These are phyloP conservation scores for Colletotrichum caudatum DNA, from an alignment of 2,329 filamentous ascomycete species.

Conservation along the genomic window DNA sequence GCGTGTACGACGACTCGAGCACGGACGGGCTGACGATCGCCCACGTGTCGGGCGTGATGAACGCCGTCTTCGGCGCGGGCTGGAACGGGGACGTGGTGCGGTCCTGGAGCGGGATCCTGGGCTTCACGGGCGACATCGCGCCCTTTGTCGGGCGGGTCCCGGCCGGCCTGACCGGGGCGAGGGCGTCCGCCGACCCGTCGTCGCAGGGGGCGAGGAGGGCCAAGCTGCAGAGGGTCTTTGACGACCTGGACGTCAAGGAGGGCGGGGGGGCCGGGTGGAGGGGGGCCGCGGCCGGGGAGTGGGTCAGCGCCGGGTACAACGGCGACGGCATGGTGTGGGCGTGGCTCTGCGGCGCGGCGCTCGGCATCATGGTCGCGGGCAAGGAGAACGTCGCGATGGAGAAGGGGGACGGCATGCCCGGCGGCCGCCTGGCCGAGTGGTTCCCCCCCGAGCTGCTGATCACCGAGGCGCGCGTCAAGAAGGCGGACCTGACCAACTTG, in stretches of 20 bases:
- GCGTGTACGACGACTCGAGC: conserved; percentile 59
- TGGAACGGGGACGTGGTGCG: conserved; percentile 54
- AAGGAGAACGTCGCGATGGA: conserved; percentile 50
- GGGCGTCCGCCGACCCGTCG: conserved; percentile 37
- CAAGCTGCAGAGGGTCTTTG: rapidly evolving
- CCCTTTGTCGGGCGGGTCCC: conserved; percentile 64
- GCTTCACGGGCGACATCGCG: conserved; percentile 60
- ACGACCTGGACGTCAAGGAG: not conserved
- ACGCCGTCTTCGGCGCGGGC: conserved; percentile 54
- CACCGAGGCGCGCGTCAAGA: conserved; percentile 50
- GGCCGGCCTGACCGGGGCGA: conserved; percentile 42
- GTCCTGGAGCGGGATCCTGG: conserved; percentile 64
- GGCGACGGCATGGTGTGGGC: conserved; percentile 67
- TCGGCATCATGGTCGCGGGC: conserved; percentile 60
- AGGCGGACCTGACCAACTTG: conserved; percentile 53
- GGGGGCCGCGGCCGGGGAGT: conserved; percentile 54
- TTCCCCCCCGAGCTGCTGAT: conserved; percentile 54
- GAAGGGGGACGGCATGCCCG: conserved; percentile 51
- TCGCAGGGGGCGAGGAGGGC: not conserved
- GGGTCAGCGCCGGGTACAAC: conserved; percentile 64
- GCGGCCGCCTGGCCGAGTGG: conserved; percentile 54
- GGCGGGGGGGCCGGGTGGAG: not conserved
- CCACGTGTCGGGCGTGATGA: conserved; percentile 57
- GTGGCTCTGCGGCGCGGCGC: conserved; percentile 63
- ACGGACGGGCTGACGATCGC: conserved; percentile 54